These are phyloP conservation scores for Pulveroboletus sp. DNA, from an alignment of 768 basidiomycete genomes.

Conservation along the genomic window DNA sequence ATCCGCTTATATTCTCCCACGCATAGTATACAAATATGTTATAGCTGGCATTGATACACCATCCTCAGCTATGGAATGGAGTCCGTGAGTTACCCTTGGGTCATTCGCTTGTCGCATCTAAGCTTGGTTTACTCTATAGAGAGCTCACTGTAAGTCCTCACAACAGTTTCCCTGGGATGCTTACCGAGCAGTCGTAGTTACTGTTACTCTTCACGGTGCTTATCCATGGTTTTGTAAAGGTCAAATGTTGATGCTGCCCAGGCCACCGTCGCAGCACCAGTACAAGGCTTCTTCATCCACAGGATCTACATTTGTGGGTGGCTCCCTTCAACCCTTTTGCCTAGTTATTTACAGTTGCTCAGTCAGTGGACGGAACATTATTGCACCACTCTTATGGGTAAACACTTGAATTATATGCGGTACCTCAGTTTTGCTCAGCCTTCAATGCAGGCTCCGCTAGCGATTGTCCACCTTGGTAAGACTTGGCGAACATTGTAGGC, in stretches of 20 bases:
- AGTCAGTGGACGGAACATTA: not conserved
- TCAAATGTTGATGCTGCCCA: not conserved
- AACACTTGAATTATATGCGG: not conserved
- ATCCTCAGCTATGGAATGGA: not conserved
- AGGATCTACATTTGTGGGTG: conserved; percentile 11
- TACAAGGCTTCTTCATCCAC: conserved; percentile 12
- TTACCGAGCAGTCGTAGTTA: conserved; percentile 1
- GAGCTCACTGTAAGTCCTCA: conserved; percentile 7
- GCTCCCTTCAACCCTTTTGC: not conserved
- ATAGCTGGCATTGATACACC: not conserved
- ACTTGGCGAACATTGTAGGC: not conserved
- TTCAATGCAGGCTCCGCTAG: not conserved
- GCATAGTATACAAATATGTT: conserved; percentile 8
- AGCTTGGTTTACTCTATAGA: not conserved
- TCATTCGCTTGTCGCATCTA: no score
- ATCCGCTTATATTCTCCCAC: not conserved
- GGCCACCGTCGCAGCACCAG: not conserved
- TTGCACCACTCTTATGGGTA: not conserved
- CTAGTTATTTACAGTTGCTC: not conserved
- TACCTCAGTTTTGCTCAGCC: not conserved
- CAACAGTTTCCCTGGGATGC: not conserved
- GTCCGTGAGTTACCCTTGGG: conserved; percentile 5
- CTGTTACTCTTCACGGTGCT: conserved; percentile 7
- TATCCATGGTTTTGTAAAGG: not conserved
- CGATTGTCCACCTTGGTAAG: conserved; percentile 2